phyloP scores from a whole-genome alignment of 768 basidiomycete species.

The Russula emetica region DNA sequence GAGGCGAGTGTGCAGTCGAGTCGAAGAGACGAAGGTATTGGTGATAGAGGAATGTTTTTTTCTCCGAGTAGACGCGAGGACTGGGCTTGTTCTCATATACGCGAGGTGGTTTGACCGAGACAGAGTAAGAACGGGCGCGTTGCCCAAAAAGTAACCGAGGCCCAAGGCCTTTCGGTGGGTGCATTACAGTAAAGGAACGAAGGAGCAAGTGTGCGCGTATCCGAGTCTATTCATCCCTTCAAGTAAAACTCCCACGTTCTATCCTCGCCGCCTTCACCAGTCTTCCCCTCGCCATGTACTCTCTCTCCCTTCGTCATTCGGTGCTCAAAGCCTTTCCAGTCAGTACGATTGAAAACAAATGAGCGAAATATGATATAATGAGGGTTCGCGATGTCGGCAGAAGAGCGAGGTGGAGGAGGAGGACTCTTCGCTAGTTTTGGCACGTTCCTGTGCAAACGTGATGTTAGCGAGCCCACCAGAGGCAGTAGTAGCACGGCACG shows the following conservation, averaged over 20 bases:
- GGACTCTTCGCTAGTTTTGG: slow-evolving; percentile 72
- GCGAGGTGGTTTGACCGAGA: slow-evolving; percentile 52
- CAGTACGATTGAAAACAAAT: slow-evolving; percentile 64
- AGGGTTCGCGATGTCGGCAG: slow-evolving; percentile 53
- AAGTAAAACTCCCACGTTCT: slow-evolving; percentile 87
- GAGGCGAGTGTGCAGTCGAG: slow-evolving; percentile 50
- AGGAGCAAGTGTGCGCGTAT: no score
- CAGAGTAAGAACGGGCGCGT: slow-evolving; percentile 28
- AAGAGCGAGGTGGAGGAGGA: slow-evolving; percentile 46
- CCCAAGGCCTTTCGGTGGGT: slow-evolving; percentile 6
- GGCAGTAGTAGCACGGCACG: slow-evolving; percentile 30
- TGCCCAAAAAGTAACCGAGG: slow-evolving; percentile 8
- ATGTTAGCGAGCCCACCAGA: neutral
- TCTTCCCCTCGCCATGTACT: slow-evolving; percentile 59
- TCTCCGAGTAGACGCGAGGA: slow-evolving; percentile 68
- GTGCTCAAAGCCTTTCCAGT: slow-evolving; percentile 87
- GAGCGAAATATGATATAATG: slow-evolving; percentile 69
- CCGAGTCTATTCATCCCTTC: slow-evolving; percentile 20
- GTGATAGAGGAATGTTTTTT: slow-evolving; percentile 77
- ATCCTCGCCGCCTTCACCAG: slow-evolving; percentile 71
- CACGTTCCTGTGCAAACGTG: slow-evolving; percentile 53
- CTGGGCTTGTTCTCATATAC: slow-evolving; percentile 49
- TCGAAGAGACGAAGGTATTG: slow-evolving; percentile 73
- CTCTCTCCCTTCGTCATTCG: slow-evolving; percentile 90
- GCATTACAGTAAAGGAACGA: slow-evolving; percentile 3